Conservation (phyloP, 345 rosid species). For the Citropsis articulata region DNA sequence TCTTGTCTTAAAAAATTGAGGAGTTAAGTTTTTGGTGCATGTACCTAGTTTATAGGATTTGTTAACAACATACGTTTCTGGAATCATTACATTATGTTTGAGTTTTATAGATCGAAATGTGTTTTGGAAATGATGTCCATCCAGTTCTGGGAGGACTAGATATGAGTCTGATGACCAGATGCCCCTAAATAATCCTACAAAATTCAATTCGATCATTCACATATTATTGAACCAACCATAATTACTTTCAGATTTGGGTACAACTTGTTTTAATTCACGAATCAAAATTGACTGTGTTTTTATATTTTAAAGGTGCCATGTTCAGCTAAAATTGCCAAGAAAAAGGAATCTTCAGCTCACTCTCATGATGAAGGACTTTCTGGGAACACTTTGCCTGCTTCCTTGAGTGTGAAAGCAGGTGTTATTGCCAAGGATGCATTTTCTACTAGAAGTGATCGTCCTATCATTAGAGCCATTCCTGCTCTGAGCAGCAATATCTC, state of each 20-base stretch:
- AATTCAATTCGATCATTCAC: background rate
- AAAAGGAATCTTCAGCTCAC: slow-evolving; percentile 6
- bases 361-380: background rate
- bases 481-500: background rate
- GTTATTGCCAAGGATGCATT: background rate
- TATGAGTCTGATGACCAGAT: background rate
- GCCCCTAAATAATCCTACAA: background rate
- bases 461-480: background rate
- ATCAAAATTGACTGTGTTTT: background rate
- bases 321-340: slow-evolving; percentile 13
- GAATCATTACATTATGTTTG: background rate
- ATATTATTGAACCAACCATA: background rate
- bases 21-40: background rate
- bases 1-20: background rate
- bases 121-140: background rate
- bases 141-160: background rate
- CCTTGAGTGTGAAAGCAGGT: slow-evolving; percentile 1
- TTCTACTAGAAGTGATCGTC: background rate
- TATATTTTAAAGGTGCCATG: slow-evolving; percentile 13
- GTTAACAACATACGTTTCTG: background rate
- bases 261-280: background rate
- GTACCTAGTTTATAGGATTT: background rate
- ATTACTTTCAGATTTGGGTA: background rate
- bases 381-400: slow-evolving; percentile 8
- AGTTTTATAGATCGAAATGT: background rate